A percentile compares a stretch with the other conserved stretches of the same genome.
These are phyloP conservation scores for Diophrys appendiculata DNA, from an alignment of 73 alveolate species.

Conservation along the genomic window DNA sequence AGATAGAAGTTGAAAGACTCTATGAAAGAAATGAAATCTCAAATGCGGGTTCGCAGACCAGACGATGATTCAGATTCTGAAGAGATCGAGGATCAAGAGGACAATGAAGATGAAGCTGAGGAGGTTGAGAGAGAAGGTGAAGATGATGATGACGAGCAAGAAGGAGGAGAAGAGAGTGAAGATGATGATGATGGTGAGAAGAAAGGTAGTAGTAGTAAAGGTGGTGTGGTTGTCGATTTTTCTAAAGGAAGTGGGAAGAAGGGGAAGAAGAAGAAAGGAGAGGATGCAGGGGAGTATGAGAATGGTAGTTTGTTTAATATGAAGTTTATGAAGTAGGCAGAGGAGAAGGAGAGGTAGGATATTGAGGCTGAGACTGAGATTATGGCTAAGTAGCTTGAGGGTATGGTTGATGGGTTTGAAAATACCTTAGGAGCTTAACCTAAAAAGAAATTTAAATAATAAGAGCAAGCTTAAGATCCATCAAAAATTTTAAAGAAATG, in stretches of 20 bases:
- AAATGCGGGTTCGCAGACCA: neutral
- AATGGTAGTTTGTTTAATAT: neutral
- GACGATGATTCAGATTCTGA: neutral
- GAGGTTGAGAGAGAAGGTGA: conserved; percentile 29
- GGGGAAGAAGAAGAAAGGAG: neutral
- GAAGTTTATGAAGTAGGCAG: neutral
- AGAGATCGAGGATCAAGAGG: neutral
- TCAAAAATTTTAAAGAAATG: neutral
- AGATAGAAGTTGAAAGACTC: neutral
- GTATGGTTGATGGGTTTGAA: neutral
- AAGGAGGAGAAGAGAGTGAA: neutral
- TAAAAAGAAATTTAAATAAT: conserved; percentile 12
- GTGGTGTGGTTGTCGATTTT: neutral
- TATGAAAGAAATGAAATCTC: neutral
- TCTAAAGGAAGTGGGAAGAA: neutral
- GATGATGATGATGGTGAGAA: neutral
- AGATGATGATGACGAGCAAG: conserved; percentile 9
- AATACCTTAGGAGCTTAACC: neutral
- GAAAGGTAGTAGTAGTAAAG: neutral
- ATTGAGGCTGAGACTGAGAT: neutral
- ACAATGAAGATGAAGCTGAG: conserved; percentile 10
- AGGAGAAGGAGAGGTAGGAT: neutral
- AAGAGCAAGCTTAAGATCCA: neutral
- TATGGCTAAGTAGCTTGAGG: neutral
- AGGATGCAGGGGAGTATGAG: neutral